phyloP scores from a whole-genome alignment of 2,329 filamentous ascomycete species.

The Hypomyces perniciosus region DNA sequence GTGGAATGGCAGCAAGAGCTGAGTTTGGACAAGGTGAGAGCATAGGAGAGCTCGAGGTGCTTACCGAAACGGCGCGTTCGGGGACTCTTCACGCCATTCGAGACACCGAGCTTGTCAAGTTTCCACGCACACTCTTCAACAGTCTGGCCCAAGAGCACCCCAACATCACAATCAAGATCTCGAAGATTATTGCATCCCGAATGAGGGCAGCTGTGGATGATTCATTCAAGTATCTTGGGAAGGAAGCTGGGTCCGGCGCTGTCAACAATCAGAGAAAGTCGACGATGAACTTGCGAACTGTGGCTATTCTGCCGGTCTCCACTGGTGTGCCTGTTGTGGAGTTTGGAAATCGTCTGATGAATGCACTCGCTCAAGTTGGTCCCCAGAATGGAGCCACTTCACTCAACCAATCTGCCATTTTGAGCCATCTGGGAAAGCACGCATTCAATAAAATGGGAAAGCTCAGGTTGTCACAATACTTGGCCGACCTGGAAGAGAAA shows the following conservation, averaged over 20 bases:
- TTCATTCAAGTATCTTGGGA: conserved; percentile 59
- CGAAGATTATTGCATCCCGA: conserved; percentile 92
- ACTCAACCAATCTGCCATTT: conserved; percentile 85
- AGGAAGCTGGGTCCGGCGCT: conserved; percentile 56
- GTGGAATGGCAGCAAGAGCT: conserved; percentile 76
- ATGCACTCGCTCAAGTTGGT: conserved; percentile 82
- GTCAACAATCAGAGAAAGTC: conserved; percentile 61
- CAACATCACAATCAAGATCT: conserved; percentile 97
- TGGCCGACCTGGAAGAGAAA: conserved; percentile 95
- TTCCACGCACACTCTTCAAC: conserved; percentile 93
- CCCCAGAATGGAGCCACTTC: conserved; percentile 85
- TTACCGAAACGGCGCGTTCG: conserved; percentile 88
- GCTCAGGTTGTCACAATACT: conserved; percentile 87
- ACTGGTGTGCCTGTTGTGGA: conserved; percentile 90
- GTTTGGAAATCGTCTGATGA: conserved; percentile 84
- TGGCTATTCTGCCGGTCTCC: conserved; percentile 86
- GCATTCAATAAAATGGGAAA: conserved; percentile 98
- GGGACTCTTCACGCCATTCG: conserved; percentile 92
- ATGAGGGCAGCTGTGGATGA: conserved; percentile 88
- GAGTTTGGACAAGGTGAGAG: conserved; percentile 98
- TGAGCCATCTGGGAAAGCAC: conserved; percentile 91
- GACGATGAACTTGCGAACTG: conserved; percentile 85
- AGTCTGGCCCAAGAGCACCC: conserved; percentile 95
- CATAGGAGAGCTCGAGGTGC: conserved; percentile 91
- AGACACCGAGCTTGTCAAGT: conserved; percentile 93